Evolutionary conservation across 2,329 filamentous ascomycete genomes (phyloP).

Genomic region (Curvularia spicifera): DNA sequence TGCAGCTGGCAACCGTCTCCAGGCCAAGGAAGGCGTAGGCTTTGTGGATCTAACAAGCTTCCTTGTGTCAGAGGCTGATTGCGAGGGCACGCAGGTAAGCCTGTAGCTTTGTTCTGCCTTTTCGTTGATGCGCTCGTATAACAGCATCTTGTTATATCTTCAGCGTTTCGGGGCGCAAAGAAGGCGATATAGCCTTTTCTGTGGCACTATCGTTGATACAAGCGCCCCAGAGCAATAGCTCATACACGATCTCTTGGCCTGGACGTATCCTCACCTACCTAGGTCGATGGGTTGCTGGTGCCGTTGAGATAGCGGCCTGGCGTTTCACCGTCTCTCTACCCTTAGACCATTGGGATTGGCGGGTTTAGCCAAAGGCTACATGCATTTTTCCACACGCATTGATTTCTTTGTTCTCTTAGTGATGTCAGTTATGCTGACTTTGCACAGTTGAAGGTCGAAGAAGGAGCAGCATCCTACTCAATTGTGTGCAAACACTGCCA

Average conservation of each 20-base stretch:
- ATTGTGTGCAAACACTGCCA: conserved; percentile 51
- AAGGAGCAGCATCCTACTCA: conserved; percentile 9
- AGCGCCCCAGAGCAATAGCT: conserved; percentile 59
- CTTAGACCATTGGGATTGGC: conserved; percentile 42
- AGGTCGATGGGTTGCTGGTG: conserved; percentile 39
- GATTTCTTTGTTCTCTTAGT: background rate
- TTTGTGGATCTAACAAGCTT: conserved; percentile 84
- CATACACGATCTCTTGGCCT: conserved; percentile 32
- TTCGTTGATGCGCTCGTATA: background rate
- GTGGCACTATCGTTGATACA: conserved; percentile 65
- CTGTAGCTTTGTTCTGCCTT: background rate
- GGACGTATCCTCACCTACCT: conserved; percentile 41
- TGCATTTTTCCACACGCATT: conserved; percentile 11
- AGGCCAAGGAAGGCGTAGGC: conserved; percentile 69
- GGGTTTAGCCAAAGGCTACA: conserved; percentile 45
- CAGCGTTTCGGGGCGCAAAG: conserved; percentile 56
- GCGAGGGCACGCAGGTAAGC: conserved; percentile 57
- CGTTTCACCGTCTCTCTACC: conserved; percentile 43
- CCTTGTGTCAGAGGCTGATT: conserved; percentile 72
- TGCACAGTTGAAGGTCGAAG: conserved; percentile 14
- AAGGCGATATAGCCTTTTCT: conserved; percentile 59
- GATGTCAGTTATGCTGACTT: conserved; percentile 17
- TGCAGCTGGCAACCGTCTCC: conserved; percentile 77
- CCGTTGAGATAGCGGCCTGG: conserved; percentile 38
- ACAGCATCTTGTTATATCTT: background rate